A percentile compares a stretch with the other conserved stretches of the same genome.
Conservation (phyloP, 441 rosid genomes). For the Codiaeum variegatum region DNA sequence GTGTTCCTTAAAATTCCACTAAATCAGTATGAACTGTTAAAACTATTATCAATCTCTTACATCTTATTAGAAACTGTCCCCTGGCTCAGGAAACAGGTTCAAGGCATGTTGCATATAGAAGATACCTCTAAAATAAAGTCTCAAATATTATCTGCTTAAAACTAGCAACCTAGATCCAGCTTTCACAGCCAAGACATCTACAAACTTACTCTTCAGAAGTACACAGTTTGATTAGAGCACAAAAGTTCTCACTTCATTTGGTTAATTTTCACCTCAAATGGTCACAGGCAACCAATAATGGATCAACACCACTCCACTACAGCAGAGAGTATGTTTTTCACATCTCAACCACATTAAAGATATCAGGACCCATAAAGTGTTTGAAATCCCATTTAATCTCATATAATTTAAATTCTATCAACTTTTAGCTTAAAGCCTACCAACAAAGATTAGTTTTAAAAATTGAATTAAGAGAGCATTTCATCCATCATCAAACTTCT, state of each 20-base stretch:
- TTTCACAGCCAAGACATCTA: not conserved
- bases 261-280: not conserved
- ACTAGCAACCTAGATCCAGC: not conserved
- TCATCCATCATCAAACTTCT: not conserved
- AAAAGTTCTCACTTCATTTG: not conserved
- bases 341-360: not conserved
- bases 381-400: not conserved
- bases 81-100: not conserved
- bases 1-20: not conserved
- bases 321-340: not conserved
- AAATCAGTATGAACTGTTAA: not conserved
- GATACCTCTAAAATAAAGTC: not conserved
- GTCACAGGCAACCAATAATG: not conserved
- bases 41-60: not conserved
- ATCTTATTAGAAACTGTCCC: not conserved
- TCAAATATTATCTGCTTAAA: not conserved
- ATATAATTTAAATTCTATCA: not conserved
- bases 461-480: not conserved
- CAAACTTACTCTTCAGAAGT: not conserved
- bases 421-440: not conserved
- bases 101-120: not conserved
- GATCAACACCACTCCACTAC: not conserved
- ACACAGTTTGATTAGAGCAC: not conserved
- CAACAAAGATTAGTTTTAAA: not conserved
- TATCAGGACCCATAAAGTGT: not conserved